Conservation (phyloP, 306 rosid genomes). For the Pterocarpus santalinus region DNA sequence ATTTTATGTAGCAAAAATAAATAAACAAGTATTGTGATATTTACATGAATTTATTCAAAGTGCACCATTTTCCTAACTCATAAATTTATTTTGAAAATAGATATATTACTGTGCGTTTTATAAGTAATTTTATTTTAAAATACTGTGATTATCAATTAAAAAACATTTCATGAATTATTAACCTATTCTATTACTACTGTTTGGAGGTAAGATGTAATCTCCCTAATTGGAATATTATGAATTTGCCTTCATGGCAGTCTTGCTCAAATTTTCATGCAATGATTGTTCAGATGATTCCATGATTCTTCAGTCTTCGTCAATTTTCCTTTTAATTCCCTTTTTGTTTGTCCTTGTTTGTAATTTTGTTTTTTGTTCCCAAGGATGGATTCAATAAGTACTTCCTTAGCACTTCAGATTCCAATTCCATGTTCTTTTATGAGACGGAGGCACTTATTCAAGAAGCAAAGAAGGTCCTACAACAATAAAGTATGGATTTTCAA, state of each 20-base stretch:
- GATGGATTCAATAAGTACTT: not conserved
- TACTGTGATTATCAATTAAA: too few species aligned
- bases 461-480: slow-evolving; percentile 24
- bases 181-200: too few species aligned
- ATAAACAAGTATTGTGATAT: too few species aligned
- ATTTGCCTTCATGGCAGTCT: slow-evolving; percentile 1
- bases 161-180: too few species aligned
- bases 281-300: slow-evolving; percentile 29
- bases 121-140: too few species aligned
- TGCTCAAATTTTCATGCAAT: slow-evolving; percentile 30
- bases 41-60: too few species aligned
- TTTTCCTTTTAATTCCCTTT: slow-evolving; percentile 1
- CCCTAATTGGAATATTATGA: slow-evolving; percentile 3
- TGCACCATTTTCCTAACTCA: too few species aligned
- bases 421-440: slow-evolving; percentile 32
- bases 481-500: not conserved
- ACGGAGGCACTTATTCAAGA: not conserved
- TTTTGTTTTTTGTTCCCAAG: slow-evolving; percentile 15
- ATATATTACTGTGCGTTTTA: too few species aligned
- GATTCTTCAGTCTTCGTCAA: not conserved
- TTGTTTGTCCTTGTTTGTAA: slow-evolving; percentile 6
- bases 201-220: too few species aligned
- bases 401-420: slow-evolving; percentile 1
- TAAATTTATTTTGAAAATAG: too few species aligned
- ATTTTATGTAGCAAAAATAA: too few species aligned